Evolutionary conservation across 495 filamentous ascomycete genomes (phyloP).

Genomic region (Rostrohypoxylon terebratum): DNA sequence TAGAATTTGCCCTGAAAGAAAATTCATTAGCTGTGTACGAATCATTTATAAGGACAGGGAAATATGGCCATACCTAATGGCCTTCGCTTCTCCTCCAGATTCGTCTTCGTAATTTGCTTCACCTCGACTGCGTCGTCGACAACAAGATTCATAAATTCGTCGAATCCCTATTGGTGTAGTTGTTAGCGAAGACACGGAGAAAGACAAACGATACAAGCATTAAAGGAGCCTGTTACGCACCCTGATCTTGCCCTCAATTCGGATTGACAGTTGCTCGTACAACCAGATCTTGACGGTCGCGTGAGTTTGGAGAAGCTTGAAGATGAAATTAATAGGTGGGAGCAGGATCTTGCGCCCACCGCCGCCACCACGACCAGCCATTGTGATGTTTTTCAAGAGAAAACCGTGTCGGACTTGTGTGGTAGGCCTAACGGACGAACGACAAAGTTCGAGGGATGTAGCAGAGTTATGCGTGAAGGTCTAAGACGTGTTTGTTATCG

Average conservation of each 20-base stretch:
- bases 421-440: slow-evolving; percentile 12
- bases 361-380: slow-evolving; percentile 84
- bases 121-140: slow-evolving; percentile 96
- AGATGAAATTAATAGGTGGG: slow-evolving; percentile 98
- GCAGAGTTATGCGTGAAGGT: background rate
- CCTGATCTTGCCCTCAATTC: slow-evolving; percentile 95
- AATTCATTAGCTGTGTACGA: slow-evolving; percentile 46
- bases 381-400: slow-evolving; percentile 55
- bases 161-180: slow-evolving; percentile 74
- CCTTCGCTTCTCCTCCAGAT: slow-evolving; percentile 78
- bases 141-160: slow-evolving; percentile 99
- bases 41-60: background rate
- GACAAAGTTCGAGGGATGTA: slow-evolving; percentile 9
- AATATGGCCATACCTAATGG: slow-evolving; percentile 74
- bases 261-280: slow-evolving; percentile 91
- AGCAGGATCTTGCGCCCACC: slow-evolving; percentile 89
- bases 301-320: slow-evolving; percentile 87
- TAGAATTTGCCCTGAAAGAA: slow-evolving; percentile 89
- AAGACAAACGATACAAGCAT: slow-evolving; percentile 10
- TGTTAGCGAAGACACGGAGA: slow-evolving; percentile 26
- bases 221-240: slow-evolving; percentile 61
- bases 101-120: slow-evolving; percentile 82
- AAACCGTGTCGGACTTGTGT: background rate
- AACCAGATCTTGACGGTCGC: slow-evolving; percentile 94
- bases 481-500: slow-evolving; percentile 6